Evolutionary conservation across 140 eudicot genomes (phyloP), one percentile per base, ranked within the genome.

Genomic region (Bidens hawaiensis): DNA sequence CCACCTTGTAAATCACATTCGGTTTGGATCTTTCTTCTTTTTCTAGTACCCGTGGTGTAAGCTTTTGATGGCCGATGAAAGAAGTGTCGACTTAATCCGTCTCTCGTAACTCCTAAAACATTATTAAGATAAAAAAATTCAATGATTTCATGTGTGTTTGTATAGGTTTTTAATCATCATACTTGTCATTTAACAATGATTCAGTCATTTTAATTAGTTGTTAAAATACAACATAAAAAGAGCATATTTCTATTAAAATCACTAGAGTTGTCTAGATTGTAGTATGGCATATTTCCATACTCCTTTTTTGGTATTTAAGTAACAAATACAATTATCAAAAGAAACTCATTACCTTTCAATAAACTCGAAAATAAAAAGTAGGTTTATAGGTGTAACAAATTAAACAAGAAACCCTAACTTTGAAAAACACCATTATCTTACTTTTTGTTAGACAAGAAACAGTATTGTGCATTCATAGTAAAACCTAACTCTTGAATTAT

Each of bases 41-140:
- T 93, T 67, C 99, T 69, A 12, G 99, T 93, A 1, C 99, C 99
- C 2, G 99, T 93, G 15, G 99, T 93, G 74, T 93, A 93, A 19
- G 99, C 99, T 71, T 93, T 93, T 0, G 99, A 93, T 1, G 96
- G 99, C 30, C 96, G 80, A 54, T 93, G 99, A 79, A 93, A 93
- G 80, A 93, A 93, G 62, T 93, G 99, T 64, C 96, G 78, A 72
- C 62, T 55, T 16, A 55, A 55, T 55, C 62, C 62, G 14, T 55
- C 62, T 28, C 8, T 55, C 5, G 42, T 55, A 55, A 55, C 62
- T 55, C 62, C 62, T 55, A 6, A 7, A 15, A 28, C 24, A 55
- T 38, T 14, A 38, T 2, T n/a, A 55, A 5, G 23, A 55, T n/a
- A n/a, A 26, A 12, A 5, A 25, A 52, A 1, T 24, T 51, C 10